Evolutionary conservation across 2,329 filamentous ascomycete genomes (phyloP).

Genomic region (Nothomitra cinnamomea): DNA sequence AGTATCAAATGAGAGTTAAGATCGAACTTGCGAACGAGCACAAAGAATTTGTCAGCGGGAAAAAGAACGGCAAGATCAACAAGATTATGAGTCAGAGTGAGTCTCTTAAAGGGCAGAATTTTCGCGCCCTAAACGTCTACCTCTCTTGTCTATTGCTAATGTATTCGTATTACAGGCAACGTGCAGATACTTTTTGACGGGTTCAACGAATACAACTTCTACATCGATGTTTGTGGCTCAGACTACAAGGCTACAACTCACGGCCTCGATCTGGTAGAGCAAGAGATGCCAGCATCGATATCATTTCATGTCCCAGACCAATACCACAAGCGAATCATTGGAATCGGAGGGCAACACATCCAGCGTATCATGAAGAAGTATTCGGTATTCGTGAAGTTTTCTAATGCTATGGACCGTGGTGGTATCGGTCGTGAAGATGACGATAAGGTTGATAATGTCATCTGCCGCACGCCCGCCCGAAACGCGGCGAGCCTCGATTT

Average conservation of each 20-base stretch:
- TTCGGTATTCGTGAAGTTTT: constrained; percentile 98
- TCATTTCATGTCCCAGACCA: constrained; percentile 98
- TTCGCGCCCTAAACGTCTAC: not conserved
- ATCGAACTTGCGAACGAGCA: constrained; percentile 98
- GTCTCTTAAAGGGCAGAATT: constrained; percentile 13
- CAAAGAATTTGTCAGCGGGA: constrained; percentile 97
- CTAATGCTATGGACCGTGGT: constrained; percentile 95
- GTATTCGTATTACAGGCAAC: constrained; percentile 38
- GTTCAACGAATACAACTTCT: constrained; percentile 99
- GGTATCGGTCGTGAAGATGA: constrained; percentile 91
- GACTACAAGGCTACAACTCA: constrained; percentile 91
- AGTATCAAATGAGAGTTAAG: constrained; percentile 91
- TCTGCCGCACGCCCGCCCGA: constrained; percentile 89
- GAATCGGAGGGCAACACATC: constrained; percentile 95
- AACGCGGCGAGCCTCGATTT: constrained; percentile 94
- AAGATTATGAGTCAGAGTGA: constrained; percentile 98
- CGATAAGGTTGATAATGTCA: constrained; percentile 97
- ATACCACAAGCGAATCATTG: constrained; percentile 98
- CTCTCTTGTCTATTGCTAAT: not conserved
- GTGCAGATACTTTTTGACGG: constrained; percentile 98
- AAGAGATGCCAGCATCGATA: constrained; percentile 98
- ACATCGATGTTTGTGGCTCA: constrained; percentile 88
- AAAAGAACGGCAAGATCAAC: constrained; percentile 99
- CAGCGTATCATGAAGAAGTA: constrained; percentile 99
- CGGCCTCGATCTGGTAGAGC: constrained; percentile 80